Base-by-base conservation (phyloP, 2,329 filamentous ascomycete genomes). In the Elsinoe ampelina region DNA sequence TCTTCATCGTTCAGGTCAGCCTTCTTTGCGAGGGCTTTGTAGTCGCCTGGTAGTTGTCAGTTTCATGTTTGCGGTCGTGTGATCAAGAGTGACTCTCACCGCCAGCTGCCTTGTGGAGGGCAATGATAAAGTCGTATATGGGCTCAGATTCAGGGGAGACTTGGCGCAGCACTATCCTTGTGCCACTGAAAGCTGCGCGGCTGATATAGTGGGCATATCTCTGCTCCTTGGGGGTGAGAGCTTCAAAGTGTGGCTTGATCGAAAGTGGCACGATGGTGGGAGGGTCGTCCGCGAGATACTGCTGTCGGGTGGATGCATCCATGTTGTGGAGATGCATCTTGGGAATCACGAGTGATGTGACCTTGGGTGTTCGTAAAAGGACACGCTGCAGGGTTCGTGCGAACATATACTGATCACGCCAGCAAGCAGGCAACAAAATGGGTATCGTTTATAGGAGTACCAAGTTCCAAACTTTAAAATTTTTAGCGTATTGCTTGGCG, bases 191-290 rank as follows among this genome's bases (percentile, higher is more conserved):
- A 54, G 72, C 74, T 22, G 75, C 76, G 58, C 73, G 82, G 80
- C 85, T 89, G 68, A 95, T 88, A 68, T 57, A 48, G 73, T 96
- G 91, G 61, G 91, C 87, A 77, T 96, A 96, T 68, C 87, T 84
- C 76, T 92, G 90, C 75, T 95, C 83, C 68, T 86, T 77, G 65
- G 87, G 81, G 55, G 74, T 79, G 60, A 93, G 72, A 35, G 84
- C 82, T 57, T 92, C 86, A 66, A 97, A 98, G 73, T 97, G 92
- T 68, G 89, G 87, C 74, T 89, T 89, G 70, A 97, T 93, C 70
- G 89, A 85, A 51, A 98, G 81, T 48, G 85, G 83, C 58, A 96
- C 92, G 57, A 96, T 83, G 50, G 85, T 87, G 1, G 93, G 93
- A 45, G 93, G 93, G 61, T 86, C 85, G 72, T 98, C 93, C 47